Evolutionary conservation across 129 eudicot genomes (phyloP), one percentile per base, ranked within the genome.

Genomic region (Artemisia argyi): DNA sequence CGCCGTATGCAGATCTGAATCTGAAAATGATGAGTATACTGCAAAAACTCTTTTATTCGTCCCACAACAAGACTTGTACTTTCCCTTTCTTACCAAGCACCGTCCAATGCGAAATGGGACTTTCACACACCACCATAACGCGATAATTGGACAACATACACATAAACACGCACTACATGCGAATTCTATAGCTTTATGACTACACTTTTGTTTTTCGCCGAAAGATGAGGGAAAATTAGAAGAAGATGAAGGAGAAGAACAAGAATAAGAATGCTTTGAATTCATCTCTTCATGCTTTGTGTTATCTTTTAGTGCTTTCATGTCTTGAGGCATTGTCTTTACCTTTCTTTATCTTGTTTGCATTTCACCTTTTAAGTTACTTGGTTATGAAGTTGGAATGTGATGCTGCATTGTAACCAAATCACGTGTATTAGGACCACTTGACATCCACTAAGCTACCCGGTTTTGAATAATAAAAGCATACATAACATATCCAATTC

Each of bases 1-100:
- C 53, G 59, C 49, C 13, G 12, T 18, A 14, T 61, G 73, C 2
- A 4, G 7, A 65, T 74, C 83, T 5, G 73, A 78, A 74, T 85
- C 86, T n/a, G 86, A 85, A 75, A 85, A 85, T 0, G 84, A 81
- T 1, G 84, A 81, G 73, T 85, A 85, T 3, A 30, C 53, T 3
- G 79, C 84, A 52, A 48, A 76, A 24, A 71, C 74, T 52, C 61
- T 79, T 68, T 77, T 66, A 24, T 59, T 71, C 7, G 63, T 70
- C 16, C 76, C 61, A 50, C 83, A 69, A 42, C 81, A 85, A 60
- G 72, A 22, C 16, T 67, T 73, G 5, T 49, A 47, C 60, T 35
- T 70, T 15, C 54, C 78, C 24, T 44, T 76, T 64, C 49, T 59
- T 48, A 32, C 79, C 53, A 70, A 2, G 20, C 58, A 48, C 82